Conservation (phyloP, 1,284 basidiomycete genomes). For the Cutaneotrichosporon sp. region DNA sequence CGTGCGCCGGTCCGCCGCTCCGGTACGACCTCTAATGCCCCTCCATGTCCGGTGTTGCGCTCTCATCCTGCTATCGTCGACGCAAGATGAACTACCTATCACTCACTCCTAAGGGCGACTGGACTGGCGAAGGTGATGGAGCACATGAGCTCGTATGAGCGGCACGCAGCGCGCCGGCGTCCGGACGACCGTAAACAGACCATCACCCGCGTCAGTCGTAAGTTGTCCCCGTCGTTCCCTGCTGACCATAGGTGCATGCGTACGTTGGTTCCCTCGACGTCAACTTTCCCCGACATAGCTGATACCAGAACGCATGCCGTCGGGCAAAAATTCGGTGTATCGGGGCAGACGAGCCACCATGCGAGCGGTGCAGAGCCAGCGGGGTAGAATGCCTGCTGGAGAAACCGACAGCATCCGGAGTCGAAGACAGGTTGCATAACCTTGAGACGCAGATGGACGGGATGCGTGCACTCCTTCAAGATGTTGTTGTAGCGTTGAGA, state of each 20-base stretch:
- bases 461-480: conserved; percentile 68
- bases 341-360: conserved; percentile 76
- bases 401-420: conserved; percentile 69
- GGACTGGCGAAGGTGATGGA: too few relatives aligned
- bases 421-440: conserved; percentile 73
- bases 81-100: too few relatives aligned
- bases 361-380: conserved; percentile 72
- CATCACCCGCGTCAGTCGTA: too few relatives aligned
- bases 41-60: too few relatives aligned
- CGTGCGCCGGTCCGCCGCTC: too few relatives aligned
- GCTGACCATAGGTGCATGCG: conserved; percentile 5
- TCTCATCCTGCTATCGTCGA: too few relatives aligned
- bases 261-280: background rate
- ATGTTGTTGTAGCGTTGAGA: conserved; percentile 54
- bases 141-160: too few relatives aligned
- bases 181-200: too few relatives aligned
- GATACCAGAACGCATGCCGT: conserved; percentile 23
- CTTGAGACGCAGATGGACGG: conserved; percentile 69
- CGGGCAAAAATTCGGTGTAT: conserved; percentile 53
- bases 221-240: background rate
- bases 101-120: too few relatives aligned
- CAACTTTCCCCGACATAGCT: background rate
- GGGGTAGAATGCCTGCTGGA: conserved; percentile 78
- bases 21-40: too few relatives aligned
- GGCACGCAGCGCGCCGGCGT: too few relatives aligned